Base-by-base conservation (phyloP, 2,329 filamentous ascomycete species). In the Calonectria leucothoes region DNA sequence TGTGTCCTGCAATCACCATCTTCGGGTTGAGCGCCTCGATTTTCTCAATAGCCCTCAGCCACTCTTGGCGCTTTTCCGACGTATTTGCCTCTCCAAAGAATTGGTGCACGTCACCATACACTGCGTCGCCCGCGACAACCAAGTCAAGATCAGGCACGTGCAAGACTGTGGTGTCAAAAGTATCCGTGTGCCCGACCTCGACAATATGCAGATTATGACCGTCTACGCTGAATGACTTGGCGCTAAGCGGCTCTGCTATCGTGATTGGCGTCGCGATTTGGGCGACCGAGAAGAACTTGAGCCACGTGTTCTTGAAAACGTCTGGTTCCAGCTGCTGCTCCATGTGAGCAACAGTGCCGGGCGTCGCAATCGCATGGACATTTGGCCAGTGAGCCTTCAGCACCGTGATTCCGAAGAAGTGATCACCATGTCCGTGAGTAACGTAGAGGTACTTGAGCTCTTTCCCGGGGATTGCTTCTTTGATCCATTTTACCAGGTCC, bases 91-190 rank as follows among this genome's bases (percentile, higher is more conserved):
- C 70, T 4, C 42, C 33, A 1, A 68, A 39, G 29, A 42, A 68
- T 52, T 63, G 64, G 27, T 72, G 64, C 17, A 72, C 70, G 42
- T 72, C 63, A 2, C 64, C 64, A 33, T 72, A 72, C 2, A 72
- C 65, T 7, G 59, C 64, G 27, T 72, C 70, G 2, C 70, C 70
- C 10, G 64, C 57, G 15, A 72, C n/a, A 1, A 49, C 42, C n/a
- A 72, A 15, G 15, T 52, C 29, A 6, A 72, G 33, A 10, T 52
- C 70, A 11, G 70, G 70, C 15, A 72, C 39, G 29, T 66, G 49
- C 15, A 72, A 33, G 23, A 72, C 27, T 0, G 64, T 68, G 7
- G 52, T 68, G 29, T 68, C 55, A 14, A 63, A 55, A 12, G 70
- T 72, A n/a, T 72, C 70, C 4, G 70, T 49, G 29, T 72, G 70